Evolutionary conservation across 2,329 filamentous ascomycete species (phyloP), one percentile per base, ranked within the genome.

Genomic region (Paraphoma chrysanthemicola): DNA sequence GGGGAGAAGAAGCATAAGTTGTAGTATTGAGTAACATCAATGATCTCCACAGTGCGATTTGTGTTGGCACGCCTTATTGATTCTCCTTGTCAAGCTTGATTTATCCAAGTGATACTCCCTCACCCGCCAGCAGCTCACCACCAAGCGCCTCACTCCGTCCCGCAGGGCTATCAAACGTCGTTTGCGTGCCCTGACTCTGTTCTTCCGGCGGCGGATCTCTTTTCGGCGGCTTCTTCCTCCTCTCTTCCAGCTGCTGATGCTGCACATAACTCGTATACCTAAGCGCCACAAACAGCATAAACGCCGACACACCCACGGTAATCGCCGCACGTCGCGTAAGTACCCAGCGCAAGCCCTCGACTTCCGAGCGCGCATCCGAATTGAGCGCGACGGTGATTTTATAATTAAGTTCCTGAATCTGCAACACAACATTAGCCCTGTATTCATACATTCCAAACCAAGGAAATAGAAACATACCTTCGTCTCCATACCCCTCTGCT

Each of bases 1-100:
- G 93, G 94, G 11, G 87, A 95, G 83, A 98, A 97, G 86, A 92
- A 89, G 74, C 95, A 99, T 80, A 98, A 98, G 82, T 80, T 98
- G 75, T 97, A 82, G 5, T 33, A 30, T 39, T 41, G 30, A 38
- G 11, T 5, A 23, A 23, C 23, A 23, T 23, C 2, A 23, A 23
- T 5, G 23, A 5, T 3, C 5, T 23, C 3, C 23, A 23, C 23
- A 23, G 23, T 23, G 23, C 23, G 23, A 23, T 23, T 23, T 23
- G 23, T 23, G 23, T 23, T 23, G 23, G 5, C 5, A 23, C 3
- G 23, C 3, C 23, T 23, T 23, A 2, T 23, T 23, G 5, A 23
- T 23, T 23, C 23, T 23, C 5, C 23, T 51, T 8, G 28, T 17
- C 16, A 6, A 36, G 28, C 14, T 36, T 10, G 33, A 36, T 53